phyloP scores from a whole-genome alignment of 164 flowering plant genomes.

The Umbellularia californica region DNA sequence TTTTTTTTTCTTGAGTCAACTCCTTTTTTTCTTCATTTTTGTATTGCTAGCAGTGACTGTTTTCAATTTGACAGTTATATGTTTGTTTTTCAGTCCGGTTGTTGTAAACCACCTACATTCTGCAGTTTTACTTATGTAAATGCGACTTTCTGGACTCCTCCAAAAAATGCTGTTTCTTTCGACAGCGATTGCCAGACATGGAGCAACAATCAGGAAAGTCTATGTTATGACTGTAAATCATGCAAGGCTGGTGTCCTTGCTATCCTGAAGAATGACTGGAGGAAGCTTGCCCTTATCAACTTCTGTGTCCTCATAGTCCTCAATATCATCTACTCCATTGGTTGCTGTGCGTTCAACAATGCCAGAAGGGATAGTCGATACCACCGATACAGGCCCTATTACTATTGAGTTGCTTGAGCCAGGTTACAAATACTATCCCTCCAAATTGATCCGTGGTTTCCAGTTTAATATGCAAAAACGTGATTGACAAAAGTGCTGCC shows the following conservation, averaged over 20 bases:
- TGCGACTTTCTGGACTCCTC: slow-evolving; percentile 23
- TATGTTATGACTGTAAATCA: slow-evolving; percentile 38
- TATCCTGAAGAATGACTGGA: slow-evolving; percentile 34
- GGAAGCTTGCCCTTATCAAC: slow-evolving; percentile 21
- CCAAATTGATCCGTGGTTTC: neutral
- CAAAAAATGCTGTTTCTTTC: slow-evolving; percentile 9
- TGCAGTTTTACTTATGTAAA: slow-evolving; percentile 21
- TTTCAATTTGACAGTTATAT: neutral
- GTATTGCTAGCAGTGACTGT: neutral
- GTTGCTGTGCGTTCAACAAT: slow-evolving; percentile 21
- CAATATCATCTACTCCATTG: slow-evolving; percentile 15
- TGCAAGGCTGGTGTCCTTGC: slow-evolving; percentile 48
- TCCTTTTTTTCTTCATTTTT: neutral
- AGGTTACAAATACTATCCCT: neutral
- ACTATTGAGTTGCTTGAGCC: neutral
- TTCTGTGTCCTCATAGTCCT: slow-evolving; percentile 19
- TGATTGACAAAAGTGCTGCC: no score
- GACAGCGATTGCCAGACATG: slow-evolving; percentile 26
- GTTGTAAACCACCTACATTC: slow-evolving; percentile 31
- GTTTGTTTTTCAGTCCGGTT: slow-evolving; percentile 22
- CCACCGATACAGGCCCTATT: neutral
- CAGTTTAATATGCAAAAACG: no score
- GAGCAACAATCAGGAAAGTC: slow-evolving; percentile 19
- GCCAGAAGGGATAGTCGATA: neutral
- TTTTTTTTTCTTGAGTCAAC: neutral